Percentiles rank a stretch among this genome's conserved stretches.
Evolutionary conservation across 345 rosid species (phyloP).

Genomic region (Laguncularia racemosa): DNA sequence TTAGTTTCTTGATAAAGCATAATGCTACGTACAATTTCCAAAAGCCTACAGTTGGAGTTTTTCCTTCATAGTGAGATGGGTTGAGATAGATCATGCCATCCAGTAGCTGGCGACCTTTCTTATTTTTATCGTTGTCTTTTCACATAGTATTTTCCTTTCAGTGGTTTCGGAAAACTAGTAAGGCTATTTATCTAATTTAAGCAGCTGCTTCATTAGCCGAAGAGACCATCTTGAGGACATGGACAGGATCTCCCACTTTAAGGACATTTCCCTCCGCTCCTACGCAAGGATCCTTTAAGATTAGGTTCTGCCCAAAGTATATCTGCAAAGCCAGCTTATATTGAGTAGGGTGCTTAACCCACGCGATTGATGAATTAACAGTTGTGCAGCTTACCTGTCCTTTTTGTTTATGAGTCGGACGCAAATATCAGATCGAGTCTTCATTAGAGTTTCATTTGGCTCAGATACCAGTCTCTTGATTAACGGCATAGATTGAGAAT

Average conservation of each 20-base stretch:
- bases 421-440: slow-evolving; percentile 57
- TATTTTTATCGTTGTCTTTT: no score
- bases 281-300: slow-evolving; percentile 40
- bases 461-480: slow-evolving; percentile 65
- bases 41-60: no score
- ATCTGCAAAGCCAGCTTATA: slow-evolving; percentile 30
- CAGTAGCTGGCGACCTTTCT: no score
- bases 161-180: no score
- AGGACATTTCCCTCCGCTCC: slow-evolving; percentile 36
- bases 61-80: no score
- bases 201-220: slow-evolving; percentile 70
- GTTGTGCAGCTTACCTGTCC: slow-evolving; percentile 46
- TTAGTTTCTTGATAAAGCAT: no score
- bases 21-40: no score
- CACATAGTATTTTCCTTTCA: no score
- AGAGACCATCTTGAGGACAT: slow-evolving; percentile 40
- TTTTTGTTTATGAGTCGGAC: slow-evolving; percentile 52
- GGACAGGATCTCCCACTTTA: slow-evolving; percentile 62
- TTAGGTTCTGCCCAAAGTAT: slow-evolving; percentile 79
- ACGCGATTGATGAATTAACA: background rate
- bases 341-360: background rate
- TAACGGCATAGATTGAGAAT: slow-evolving; percentile 17
- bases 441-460: slow-evolving; percentile 56
- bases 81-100: no score
- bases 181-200: slow-evolving; percentile 17